Percentiles rank a stretch among this genome's conserved stretches.
Conservation (phyloP, 192 early-diverging fungal genomes). For the Backusella psychrophila region DNA sequence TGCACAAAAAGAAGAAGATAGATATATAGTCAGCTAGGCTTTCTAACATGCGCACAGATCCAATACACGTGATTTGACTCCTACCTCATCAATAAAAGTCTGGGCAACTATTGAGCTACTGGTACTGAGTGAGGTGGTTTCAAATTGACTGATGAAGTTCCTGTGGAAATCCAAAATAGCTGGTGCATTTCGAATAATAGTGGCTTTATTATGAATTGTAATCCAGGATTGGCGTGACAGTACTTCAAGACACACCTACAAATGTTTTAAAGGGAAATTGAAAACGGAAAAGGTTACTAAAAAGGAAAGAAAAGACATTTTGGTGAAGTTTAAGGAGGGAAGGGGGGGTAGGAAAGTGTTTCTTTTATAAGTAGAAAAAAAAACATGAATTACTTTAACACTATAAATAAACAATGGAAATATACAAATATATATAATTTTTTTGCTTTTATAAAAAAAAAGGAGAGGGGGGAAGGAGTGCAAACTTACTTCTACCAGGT, state of each 20-base stretch:
- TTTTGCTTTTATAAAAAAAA: constrained; percentile 4
- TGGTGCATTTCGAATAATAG: constrained; percentile 26
- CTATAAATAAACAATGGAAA: neutral
- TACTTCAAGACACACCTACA: constrained; percentile 16
- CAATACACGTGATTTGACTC: neutral
- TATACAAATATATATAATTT: constrained; percentile 11
- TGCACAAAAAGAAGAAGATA: constrained; percentile 4
- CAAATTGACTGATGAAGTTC: constrained; percentile 10
- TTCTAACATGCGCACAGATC: constrained; percentile 1
- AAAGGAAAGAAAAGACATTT: constrained; percentile 4
- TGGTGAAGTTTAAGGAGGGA: neutral
- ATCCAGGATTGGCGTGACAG: constrained; percentile 25
- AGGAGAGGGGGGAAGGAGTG: neutral
- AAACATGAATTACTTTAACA: neutral
- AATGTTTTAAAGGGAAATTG: neutral
- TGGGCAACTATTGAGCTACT: constrained; percentile 11
- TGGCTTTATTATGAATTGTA: constrained; percentile 10
- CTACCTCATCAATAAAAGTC: constrained; percentile 24
- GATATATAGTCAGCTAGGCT: neutral
- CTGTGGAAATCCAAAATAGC: constrained; percentile 20
- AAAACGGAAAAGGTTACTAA: constrained; percentile 8
- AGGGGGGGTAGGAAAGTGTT: neutral
- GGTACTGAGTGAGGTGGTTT: neutral
- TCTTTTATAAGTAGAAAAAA: neutral
- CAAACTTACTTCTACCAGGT: constrained; percentile 32